Percentiles rank a stretch among this genome's conserved stretches.
These are phyloP conservation scores for Pestalotiopsis sp. DNA, from an alignment of 2,329 filamentous ascomycete genomes.

Conservation along the genomic window DNA sequence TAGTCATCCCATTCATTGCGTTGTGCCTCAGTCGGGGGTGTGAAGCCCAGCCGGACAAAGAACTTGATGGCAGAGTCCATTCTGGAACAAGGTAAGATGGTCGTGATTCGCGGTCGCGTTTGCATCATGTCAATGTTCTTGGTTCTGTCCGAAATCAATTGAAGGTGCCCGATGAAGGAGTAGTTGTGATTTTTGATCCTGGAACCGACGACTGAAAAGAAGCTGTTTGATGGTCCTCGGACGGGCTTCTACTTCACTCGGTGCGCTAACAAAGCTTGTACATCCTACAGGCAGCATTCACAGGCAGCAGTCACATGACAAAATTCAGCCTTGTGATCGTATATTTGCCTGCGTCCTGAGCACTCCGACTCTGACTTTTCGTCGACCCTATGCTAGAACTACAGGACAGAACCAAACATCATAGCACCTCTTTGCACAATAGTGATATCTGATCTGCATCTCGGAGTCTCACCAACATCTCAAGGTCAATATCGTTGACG, in stretches of 20 bases:
- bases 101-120: background rate
- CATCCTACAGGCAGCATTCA: background rate
- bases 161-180: background rate
- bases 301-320: background rate
- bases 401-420: background rate
- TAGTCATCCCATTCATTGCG: background rate
- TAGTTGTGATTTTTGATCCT: background rate
- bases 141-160: background rate
- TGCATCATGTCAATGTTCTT: background rate
- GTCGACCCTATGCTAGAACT: background rate
- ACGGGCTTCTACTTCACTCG: background rate
- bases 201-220: background rate
- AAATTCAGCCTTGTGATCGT: background rate
- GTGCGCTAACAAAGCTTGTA: background rate
- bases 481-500: constrained; percentile 20
- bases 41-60: constrained; percentile 8
- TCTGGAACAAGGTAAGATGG: background rate
- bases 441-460: constrained; percentile 20
- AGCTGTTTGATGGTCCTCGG: background rate
- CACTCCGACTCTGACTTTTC: no score
- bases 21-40: background rate
- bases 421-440: background rate
- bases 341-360: background rate
- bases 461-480: constrained; percentile 21
- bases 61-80: constrained; percentile 3